Percentiles rank a stretch among this genome's conserved stretches.
Conservation (phyloP, 2,329 filamentous ascomycete species). For the Penicillium fuscoglaucum region DNA sequence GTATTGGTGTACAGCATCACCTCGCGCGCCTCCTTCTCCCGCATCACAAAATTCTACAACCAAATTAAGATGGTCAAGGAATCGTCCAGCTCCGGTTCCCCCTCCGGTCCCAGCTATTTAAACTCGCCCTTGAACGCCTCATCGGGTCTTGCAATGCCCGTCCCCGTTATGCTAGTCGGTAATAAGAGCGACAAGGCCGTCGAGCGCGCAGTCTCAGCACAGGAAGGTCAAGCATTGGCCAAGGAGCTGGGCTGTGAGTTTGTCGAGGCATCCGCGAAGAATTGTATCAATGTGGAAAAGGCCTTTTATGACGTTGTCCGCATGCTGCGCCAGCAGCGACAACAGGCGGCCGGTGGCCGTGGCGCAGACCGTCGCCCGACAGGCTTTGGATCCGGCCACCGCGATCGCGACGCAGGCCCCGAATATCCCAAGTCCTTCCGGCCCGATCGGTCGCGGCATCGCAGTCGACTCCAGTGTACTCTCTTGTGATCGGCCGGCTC, state of each 20-base stretch:
- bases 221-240: conserved; percentile 89
- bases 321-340: conserved; percentile 80
- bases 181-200: conserved; percentile 98
- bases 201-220: conserved; percentile 92
- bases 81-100: conserved; percentile 61
- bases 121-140: conserved; percentile 52
- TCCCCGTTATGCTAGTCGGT: conserved; percentile 96
- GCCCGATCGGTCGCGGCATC: conserved; percentile 41
- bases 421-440: conserved; percentile 44
- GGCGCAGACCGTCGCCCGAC: conserved; percentile 40
- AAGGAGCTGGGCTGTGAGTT: conserved; percentile 94
- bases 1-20: conserved; percentile 98
- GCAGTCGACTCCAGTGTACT: conserved; percentile 38
- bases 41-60: conserved; percentile 93
- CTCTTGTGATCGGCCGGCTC: conserved; percentile 37
- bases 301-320: conserved; percentile 97
- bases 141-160: conserved; percentile 58
- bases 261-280: conserved; percentile 94
- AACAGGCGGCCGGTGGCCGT: conserved; percentile 47
- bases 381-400: conserved; percentile 35
- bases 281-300: conserved; percentile 97
- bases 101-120: conserved; percentile 52
- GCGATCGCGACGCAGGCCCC: conserved; percentile 40
- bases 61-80: conserved; percentile 98
- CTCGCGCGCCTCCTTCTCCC: conserved; percentile 88